Evolutionary conservation across 306 rosid species (phyloP).

Genomic region (Aeschynomene evenia): DNA sequence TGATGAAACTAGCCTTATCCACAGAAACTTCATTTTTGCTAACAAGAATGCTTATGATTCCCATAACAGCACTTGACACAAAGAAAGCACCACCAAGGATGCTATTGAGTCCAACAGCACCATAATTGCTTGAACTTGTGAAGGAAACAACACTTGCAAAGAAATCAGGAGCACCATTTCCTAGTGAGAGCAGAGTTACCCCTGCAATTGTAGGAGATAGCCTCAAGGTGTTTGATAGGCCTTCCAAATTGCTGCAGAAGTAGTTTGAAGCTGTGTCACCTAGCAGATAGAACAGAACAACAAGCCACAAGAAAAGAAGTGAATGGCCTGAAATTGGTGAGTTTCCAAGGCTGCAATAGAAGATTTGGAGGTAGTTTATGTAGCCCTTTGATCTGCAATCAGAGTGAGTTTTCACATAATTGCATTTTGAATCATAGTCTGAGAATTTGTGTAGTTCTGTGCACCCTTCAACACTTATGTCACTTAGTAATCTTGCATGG

Average conservation of each 20-base stretch:
- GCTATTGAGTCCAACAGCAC: slow-evolving; percentile 66
- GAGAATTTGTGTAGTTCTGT: slow-evolving; percentile 35
- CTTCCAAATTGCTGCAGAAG: slow-evolving; percentile 70
- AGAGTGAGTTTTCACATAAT: slow-evolving; percentile 38
- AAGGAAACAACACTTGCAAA: slow-evolving; percentile 70
- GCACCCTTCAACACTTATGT: slow-evolving; percentile 42
- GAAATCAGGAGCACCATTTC: slow-evolving; percentile 91
- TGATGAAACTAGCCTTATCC: slow-evolving; percentile 53
- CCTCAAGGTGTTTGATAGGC: slow-evolving; percentile 55
- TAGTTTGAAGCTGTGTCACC: slow-evolving; percentile 84
- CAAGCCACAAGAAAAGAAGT: slow-evolving; percentile 58
- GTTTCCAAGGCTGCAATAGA: slow-evolving; percentile 56
- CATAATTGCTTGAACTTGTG: slow-evolving; percentile 52
- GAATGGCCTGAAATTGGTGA: slow-evolving; percentile 45
- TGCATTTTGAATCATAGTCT: slow-evolving; percentile 50
- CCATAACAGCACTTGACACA: slow-evolving; percentile 62
- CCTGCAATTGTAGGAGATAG: slow-evolving; percentile 91
- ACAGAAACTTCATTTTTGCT: slow-evolving; percentile 38
- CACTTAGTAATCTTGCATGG: slow-evolving; percentile 16
- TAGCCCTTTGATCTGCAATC: slow-evolving; percentile 63
- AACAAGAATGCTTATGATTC: slow-evolving; percentile 56
- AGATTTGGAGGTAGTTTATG: slow-evolving; percentile 66
- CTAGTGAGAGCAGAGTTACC: slow-evolving; percentile 79
- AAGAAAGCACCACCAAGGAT: slow-evolving; percentile 79
- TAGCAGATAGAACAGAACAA: slow-evolving; percentile 67